These are phyloP conservation scores for Chlamydomonas sphaeroides DNA, from an alignment of 139 green algal species.

Conservation along the genomic window DNA sequence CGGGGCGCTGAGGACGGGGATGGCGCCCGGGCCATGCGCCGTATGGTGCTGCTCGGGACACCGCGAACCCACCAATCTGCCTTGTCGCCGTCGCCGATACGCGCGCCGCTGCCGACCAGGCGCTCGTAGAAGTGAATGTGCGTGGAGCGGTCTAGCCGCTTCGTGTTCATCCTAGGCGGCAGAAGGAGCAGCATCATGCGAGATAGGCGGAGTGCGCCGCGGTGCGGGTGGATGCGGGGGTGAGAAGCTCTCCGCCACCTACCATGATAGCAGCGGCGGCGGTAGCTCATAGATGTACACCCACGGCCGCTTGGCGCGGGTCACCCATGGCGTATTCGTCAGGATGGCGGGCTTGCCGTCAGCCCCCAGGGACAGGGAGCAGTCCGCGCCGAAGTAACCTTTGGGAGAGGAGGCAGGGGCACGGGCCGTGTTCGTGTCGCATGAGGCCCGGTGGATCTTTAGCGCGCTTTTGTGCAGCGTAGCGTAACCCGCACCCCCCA, in stretches of 20 bases:
- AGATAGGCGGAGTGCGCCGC: too few species aligned
- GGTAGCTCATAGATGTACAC: slow-evolving; percentile 54
- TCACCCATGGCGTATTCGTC: slow-evolving; percentile 18
- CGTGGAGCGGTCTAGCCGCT: slow-evolving; percentile 51
- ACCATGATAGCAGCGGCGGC: not conserved
- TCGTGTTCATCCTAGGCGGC: slow-evolving; percentile 54
- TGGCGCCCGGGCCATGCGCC: too few species aligned
- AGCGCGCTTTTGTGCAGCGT: too few species aligned
- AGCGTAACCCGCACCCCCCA: too few species aligned
- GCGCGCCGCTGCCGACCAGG: slow-evolving; percentile 44
- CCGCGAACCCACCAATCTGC: slow-evolving; percentile 51
- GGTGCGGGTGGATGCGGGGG: too few species aligned
- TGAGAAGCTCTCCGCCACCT: not conserved
- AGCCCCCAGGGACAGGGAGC: slow-evolving; percentile 26
- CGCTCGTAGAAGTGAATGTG: slow-evolving; percentile 52
- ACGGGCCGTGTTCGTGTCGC: too few species aligned
- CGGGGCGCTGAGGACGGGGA: too few species aligned
- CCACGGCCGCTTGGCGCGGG: slow-evolving; percentile 38
- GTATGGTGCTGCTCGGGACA: too few species aligned
- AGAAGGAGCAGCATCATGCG: too few species aligned
- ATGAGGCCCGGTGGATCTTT: too few species aligned
- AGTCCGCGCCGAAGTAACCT: slow-evolving; percentile 39
- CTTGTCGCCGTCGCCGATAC: slow-evolving; percentile 39
- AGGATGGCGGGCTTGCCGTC: slow-evolving; percentile 23
- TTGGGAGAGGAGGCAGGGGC: not conserved